Conservation (phyloP, 495 filamentous ascomycete species). For the Hypoxylon lienhwacheense region DNA sequence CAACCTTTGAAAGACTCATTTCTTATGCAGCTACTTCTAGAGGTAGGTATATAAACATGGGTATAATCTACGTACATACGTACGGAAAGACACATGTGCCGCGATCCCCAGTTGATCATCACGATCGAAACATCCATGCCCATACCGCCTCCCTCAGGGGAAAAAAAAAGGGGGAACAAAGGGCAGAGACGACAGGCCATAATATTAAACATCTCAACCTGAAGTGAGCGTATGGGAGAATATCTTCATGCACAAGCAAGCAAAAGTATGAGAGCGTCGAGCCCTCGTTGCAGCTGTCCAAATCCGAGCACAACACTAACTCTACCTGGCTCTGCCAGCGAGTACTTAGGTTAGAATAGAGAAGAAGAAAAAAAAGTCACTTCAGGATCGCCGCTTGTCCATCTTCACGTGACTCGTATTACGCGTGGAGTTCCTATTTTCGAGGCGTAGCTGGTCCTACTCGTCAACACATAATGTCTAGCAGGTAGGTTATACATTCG, state of each 20-base stretch:
- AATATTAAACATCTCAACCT: background rate
- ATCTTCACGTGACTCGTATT: background rate
- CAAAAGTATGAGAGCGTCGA: constrained; percentile 1
- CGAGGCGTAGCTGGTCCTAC: constrained; percentile 47
- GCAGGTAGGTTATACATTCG: too few species aligned
- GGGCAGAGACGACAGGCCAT: background rate
- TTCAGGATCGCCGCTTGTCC: background rate
- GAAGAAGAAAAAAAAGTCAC: background rate
- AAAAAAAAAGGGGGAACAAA: background rate
- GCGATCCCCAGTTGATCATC: constrained; percentile 18
- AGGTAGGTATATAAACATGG: constrained; percentile 26
- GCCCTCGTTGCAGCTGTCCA: constrained; percentile 2
- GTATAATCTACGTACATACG: constrained; percentile 33
- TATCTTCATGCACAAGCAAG: background rate
- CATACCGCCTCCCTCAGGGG: constrained; percentile 1
- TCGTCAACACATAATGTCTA: background rate
- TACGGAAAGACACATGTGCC: constrained; percentile 13
- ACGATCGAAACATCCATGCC: constrained; percentile 10
- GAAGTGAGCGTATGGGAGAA: constrained; percentile 3
- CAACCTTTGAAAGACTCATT: constrained; percentile 14
- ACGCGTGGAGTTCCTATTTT: constrained; percentile 46
- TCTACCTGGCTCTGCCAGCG: background rate
- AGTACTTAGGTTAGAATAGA: too few species aligned
- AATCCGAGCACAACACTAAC: background rate
- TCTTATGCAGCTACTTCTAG: constrained; percentile 11